Evolutionary conservation across 768 basidiomycete genomes (phyloP), one percentile per base, ranked within the genome.

Genomic region (Lyophyllum atratum): DNA sequence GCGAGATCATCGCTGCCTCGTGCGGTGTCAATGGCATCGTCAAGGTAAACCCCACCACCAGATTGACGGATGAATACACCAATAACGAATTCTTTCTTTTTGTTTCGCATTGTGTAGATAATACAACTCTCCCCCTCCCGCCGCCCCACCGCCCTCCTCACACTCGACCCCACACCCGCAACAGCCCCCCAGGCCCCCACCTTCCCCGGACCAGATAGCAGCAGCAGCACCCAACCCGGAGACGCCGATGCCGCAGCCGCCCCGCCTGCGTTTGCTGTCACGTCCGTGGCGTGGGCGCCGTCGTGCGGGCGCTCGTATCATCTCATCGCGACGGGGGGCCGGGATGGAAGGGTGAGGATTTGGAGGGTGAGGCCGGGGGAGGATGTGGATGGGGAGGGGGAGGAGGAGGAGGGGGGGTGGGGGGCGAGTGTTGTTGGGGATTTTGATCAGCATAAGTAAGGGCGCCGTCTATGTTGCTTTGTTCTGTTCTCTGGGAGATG

Each of bases 291-390:
- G 15, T 99, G 95, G 95, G 94, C 96, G 0, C 92, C 97, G 0
- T 89, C 89, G 0, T 96, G 93, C 58, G 97, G 96, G 6, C 82
- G 97, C 25, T 92, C 92, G 1, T 96, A 94, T 71, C 96, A 98
- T 66, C 88, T 98, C 37, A 81, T 98, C 57, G 97, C 96, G 1
- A 92, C 93, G 0, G 97, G 95, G 15, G 79, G 85, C 28, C 80
- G 94, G 28, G 95, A 97, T 68, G 94, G 95, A 1, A 82, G 84
- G 44, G 94, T 98, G 12, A 75, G 93, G 59, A 92, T 99, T 60
- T 98, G 95, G 95, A 85, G 86, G 59, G 76, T 97, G 26, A 82
- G 80, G 59, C 90, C 92, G 10, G 77, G 74, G 0, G 77, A 80
- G 43, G 80, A 82, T 5, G 68, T 64, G 12, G 74, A 76, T 5